phyloP scores from a whole-genome alignment of 306 rosid genomes.

The Cucurbita ficifolia region DNA sequence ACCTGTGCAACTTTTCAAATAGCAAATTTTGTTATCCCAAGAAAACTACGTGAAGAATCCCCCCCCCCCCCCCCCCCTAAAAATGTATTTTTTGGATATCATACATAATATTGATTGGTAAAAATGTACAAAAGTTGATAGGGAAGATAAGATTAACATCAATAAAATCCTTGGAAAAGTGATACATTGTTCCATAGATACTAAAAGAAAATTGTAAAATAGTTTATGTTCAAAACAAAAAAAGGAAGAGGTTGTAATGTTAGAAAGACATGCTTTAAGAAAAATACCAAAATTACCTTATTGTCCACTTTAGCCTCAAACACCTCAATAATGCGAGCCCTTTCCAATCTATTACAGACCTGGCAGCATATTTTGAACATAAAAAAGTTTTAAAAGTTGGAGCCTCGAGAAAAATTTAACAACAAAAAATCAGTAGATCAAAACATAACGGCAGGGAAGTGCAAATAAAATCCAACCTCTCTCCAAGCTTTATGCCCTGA shows the following conservation, averaged over 20 bases:
- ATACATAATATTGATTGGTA: neutral
- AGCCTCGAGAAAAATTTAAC: neutral
- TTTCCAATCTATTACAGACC: conserved; percentile 52
- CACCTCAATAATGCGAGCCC: conserved; percentile 38
- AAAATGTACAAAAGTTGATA: neutral
- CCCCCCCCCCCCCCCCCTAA: neutral
- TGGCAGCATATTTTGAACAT: conserved; percentile 16
- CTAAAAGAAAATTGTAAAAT: neutral
- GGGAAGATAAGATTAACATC: neutral
- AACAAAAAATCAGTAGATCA: neutral
- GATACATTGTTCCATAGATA: neutral
- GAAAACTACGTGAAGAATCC: neutral
- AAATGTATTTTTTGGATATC: neutral
- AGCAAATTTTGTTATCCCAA: neutral
- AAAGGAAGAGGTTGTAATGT: neutral
- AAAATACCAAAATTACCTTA: conserved; percentile 31
- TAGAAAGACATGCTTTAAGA: neutral
- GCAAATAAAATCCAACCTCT: conserved; percentile 25
- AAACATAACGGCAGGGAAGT: neutral
- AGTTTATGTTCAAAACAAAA: neutral
- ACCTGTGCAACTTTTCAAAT: neutral
- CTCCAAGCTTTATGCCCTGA: conserved; percentile 63
- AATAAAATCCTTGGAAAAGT: neutral
- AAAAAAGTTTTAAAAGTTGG: conserved; percentile 6
- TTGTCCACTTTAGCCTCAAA: conserved; percentile 79